Percentiles rank a stretch among this genome's conserved stretches.
Conservation (phyloP, 768 basidiomycete genomes). For the Floccularia luteovirens region DNA sequence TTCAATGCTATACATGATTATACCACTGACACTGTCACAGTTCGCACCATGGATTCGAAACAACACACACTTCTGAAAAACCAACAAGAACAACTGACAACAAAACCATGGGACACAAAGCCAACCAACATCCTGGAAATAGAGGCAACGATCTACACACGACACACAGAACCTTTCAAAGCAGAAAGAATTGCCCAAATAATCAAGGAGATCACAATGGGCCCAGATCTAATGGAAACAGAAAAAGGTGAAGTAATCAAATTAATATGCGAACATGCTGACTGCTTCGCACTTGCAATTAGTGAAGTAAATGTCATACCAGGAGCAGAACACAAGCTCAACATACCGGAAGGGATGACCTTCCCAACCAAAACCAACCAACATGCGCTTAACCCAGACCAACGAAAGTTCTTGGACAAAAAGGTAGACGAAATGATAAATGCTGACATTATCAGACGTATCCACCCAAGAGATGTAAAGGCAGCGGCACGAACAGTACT, state of each 20-base stretch:
- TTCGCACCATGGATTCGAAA: background rate
- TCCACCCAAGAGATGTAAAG: constrained; percentile 22
- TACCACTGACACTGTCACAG: background rate
- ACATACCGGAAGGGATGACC: constrained; percentile 16
- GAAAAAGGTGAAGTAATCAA: constrained; percentile 13
- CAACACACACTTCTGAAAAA: background rate
- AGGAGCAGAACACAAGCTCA: constrained; percentile 21
- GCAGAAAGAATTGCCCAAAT: constrained; percentile 12
- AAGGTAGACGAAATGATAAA: constrained; percentile 23
- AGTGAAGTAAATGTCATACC: constrained; percentile 24
- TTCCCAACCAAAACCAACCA: constrained; percentile 26
- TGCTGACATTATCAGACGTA: constrained; percentile 22
- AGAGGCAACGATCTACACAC: constrained; percentile 9
- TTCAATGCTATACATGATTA: constrained; percentile 6
- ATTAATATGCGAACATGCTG: constrained; percentile 21
- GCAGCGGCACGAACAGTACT: constrained; percentile 23
- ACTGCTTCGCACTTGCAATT: constrained; percentile 29
- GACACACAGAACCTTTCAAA: constrained; percentile 15
- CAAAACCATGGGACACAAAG: background rate
- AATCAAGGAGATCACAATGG: constrained; percentile 13
- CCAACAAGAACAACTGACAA: background rate
- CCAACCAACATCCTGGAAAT: background rate
- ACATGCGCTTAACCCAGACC: constrained; percentile 18
- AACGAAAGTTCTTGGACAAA: constrained; percentile 18
- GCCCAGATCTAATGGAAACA: constrained; percentile 16